phyloP scores from a whole-genome alignment of 306 rosid species.

The Mucuna pruriens region DNA sequence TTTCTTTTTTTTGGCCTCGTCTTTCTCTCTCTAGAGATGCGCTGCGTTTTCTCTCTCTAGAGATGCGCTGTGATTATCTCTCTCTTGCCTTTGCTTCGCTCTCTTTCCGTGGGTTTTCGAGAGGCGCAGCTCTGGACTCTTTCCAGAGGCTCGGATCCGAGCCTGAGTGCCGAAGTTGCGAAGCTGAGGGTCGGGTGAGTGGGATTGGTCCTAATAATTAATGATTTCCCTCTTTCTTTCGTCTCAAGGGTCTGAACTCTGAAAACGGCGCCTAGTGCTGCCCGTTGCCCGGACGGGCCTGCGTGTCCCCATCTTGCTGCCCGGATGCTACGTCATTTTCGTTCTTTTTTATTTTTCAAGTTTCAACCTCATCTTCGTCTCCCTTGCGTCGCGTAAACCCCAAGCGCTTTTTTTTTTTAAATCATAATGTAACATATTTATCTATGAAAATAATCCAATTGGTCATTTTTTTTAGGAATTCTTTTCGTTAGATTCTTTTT shows the following conservation, averaged over 20 bases:
- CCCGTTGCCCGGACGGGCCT: conserved; percentile 61
- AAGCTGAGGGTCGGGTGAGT: conserved; percentile 51
- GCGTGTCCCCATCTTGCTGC: not conserved
- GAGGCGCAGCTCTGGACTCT: conserved; percentile 49
- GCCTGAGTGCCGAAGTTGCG: conserved; percentile 15
- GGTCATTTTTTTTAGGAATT: too few relatives aligned
- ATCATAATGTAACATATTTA: too few relatives aligned
- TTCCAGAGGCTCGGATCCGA: conserved; percentile 50
- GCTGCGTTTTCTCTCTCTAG: conserved; percentile 7
- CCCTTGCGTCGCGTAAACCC: not conserved
- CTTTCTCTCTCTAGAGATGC: conserved; percentile 40
- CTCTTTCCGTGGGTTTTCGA: conserved; percentile 55
- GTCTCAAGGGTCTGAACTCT: not conserved
- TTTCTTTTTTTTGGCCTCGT: not conserved
- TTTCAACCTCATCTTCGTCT: not conserved
- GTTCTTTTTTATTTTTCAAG: not conserved
- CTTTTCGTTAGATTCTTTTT: too few relatives aligned
- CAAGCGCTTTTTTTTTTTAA: not conserved
- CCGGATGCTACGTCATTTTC: not conserved
- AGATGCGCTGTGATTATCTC: conserved; percentile 29
- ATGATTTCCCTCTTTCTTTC: not conserved
- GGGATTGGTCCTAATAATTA: conserved; percentile 11
- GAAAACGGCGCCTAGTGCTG: conserved; percentile 41
- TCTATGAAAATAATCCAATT: too few relatives aligned
- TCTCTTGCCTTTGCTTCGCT: conserved; percentile 50